Percentiles rank a stretch among this genome's conserved stretches.
These are phyloP conservation scores for Yamadazyma tumulicola DNA, from an alignment of 805 yeast genomes.

Conservation along the genomic window DNA sequence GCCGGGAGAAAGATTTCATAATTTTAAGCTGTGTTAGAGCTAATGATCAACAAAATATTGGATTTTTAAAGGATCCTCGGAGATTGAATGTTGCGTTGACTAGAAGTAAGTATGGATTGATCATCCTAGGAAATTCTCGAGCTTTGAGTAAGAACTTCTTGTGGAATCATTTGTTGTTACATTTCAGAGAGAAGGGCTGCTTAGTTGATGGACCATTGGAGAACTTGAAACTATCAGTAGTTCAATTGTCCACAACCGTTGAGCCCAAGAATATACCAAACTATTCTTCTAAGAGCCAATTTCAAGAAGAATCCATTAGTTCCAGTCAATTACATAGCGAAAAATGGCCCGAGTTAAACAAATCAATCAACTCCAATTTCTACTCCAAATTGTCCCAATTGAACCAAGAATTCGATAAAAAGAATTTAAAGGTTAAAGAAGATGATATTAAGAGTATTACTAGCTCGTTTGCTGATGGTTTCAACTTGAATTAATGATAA, in stretches of 20 bases:
- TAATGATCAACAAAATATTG: constrained; percentile 37
- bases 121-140: constrained; percentile 78
- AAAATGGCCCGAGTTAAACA: constrained; percentile 28
- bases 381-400: constrained; percentile 26
- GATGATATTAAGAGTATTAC: constrained; percentile 37
- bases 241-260: constrained; percentile 41
- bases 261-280: not conserved
- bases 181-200: constrained; percentile 80
- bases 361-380: constrained; percentile 28
- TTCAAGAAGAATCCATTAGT: constrained; percentile 1
- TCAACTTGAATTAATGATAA: constrained; percentile 14
- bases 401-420: constrained; percentile 11
- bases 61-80: constrained; percentile 43
- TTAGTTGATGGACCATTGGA: constrained; percentile 87
- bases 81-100: constrained; percentile 44
- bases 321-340: constrained; percentile 3
- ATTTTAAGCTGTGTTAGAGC: constrained; percentile 44
- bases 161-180: constrained; percentile 76
- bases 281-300: not conserved
- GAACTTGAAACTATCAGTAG: constrained; percentile 68
- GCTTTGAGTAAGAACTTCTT: constrained; percentile 65
- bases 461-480: constrained; percentile 36
- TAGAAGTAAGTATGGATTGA: constrained; percentile 41
- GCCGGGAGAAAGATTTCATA: constrained; percentile 43
- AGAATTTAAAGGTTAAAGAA: constrained; percentile 14